Evolutionary conservation across 129 eudicot species (phyloP).

Genomic region (Helianthus annuus): HanXRQr2.0-SUNRISE NC_035437.2:169127106-169127605

Average conservation of each 20-base stretch:
- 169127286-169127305: conserved; percentile 79
- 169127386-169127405: neutral
- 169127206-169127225: conserved; percentile 77
- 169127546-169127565: conserved; percentile 91
- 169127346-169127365: conserved; percentile 20
- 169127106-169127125: neutral
- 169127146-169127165: neutral
- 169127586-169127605: conserved; percentile 85
- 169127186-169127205: neutral
- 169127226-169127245: conserved; percentile 91
- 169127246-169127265: conserved; percentile 88
- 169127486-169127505: conserved; percentile 50
- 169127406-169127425: neutral
- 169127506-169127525: conserved; percentile 61
- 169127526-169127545: conserved; percentile 66
- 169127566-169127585: conserved; percentile 96
- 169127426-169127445: conserved; percentile 71
- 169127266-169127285: conserved; percentile 95
- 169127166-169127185: neutral
- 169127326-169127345: conserved; percentile 42
- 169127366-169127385: conserved; percentile 3
- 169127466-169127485: conserved; percentile 42
- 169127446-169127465: conserved; percentile 81
- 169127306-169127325: conserved; percentile 46
- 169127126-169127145: neutral